Evolutionary conservation across 73 alveolate genomes (phyloP).

Genomic region (Durusdinium trenchii): DNA sequence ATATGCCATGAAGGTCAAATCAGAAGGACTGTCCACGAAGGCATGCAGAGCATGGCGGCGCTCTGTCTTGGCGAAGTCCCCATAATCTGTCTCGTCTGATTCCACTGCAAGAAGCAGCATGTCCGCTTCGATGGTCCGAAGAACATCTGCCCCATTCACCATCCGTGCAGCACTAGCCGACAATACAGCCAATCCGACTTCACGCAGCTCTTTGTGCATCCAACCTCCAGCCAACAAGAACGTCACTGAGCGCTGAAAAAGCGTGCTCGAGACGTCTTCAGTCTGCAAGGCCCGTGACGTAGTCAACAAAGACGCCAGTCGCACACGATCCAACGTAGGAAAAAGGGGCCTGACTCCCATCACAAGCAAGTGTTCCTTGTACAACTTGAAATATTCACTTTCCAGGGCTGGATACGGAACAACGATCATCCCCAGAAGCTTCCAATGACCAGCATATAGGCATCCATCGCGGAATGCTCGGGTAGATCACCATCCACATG

Average conservation of each 20-base stretch:
- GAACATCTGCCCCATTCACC: not conserved
- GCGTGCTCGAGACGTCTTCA: not conserved
- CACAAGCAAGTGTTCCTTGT: too few relatives aligned
- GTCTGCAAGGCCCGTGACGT: not conserved
- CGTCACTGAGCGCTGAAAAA: not conserved
- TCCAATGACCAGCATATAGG: too few relatives aligned
- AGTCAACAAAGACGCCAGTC: not conserved
- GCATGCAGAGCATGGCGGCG: not conserved
- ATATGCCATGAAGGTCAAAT: not conserved
- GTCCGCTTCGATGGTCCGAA: not conserved
- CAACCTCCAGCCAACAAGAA: not conserved
- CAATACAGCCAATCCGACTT: not conserved
- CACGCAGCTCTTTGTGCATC: not conserved
- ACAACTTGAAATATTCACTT: too few relatives aligned
- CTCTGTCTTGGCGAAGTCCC: not conserved
- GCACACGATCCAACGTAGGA: not conserved
- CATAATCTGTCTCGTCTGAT: not conserved
- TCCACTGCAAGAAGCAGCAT: not conserved
- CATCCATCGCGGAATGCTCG: too few relatives aligned
- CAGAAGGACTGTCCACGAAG: not conserved
- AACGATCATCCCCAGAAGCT: not conserved
- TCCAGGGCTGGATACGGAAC: not conserved
- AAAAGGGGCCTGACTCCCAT: not conserved
- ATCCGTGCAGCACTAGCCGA: not conserved
- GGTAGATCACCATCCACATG: too few relatives aligned